A percentile compares a stretch with the other conserved stretches of the same genome.
phyloP scores from a whole-genome alignment of 2,329 filamentous ascomycete genomes.

The Scedosporium dehoogii region DNA sequence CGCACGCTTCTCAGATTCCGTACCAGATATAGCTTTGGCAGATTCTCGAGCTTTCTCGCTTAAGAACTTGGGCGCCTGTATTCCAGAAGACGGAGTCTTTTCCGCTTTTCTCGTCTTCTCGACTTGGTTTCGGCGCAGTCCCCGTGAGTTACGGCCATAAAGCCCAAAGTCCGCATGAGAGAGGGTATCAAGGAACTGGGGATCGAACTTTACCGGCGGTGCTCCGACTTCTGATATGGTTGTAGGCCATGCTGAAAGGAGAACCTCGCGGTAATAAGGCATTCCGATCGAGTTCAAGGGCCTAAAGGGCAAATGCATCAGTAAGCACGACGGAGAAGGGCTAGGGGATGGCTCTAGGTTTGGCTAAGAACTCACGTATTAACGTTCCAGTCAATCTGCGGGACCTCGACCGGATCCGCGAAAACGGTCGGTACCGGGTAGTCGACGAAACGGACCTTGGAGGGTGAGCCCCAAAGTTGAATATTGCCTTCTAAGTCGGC shows the following conservation, averaged over 20 bases:
- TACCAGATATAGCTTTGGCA: constrained; percentile 33
- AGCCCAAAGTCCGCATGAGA: constrained; percentile 65
- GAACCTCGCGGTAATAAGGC: constrained; percentile 81
- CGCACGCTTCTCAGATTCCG: constrained; percentile 13
- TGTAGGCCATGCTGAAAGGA: constrained; percentile 87
- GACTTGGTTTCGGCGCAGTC: constrained; percentile 68
- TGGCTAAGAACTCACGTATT: constrained; percentile 48
- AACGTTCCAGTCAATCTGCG: constrained; percentile 56
- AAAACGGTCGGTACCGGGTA: constrained; percentile 70
- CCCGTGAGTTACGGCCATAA: constrained; percentile 68
- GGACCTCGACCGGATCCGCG: constrained; percentile 51
- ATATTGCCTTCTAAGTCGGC: constrained; percentile 70
- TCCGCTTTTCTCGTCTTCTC: constrained; percentile 62
- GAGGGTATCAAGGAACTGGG: constrained; percentile 56
- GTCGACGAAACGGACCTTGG: constrained; percentile 80
- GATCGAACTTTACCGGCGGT: constrained; percentile 66
- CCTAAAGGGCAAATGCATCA: constrained; percentile 26
- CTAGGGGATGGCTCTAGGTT: constrained; percentile 5
- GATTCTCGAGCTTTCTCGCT: constrained; percentile 81
- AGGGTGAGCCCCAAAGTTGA: constrained; percentile 79
- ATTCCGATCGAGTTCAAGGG: constrained; percentile 81
- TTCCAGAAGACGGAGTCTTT: constrained; percentile 48
- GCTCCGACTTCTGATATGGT: constrained; percentile 78
- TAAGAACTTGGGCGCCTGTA: constrained; percentile 78
- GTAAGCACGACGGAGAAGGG: neutral